Evolutionary conservation across 371 early-diverging fungal genomes (phyloP).

Genomic region (Mortierella sp.): DNA sequence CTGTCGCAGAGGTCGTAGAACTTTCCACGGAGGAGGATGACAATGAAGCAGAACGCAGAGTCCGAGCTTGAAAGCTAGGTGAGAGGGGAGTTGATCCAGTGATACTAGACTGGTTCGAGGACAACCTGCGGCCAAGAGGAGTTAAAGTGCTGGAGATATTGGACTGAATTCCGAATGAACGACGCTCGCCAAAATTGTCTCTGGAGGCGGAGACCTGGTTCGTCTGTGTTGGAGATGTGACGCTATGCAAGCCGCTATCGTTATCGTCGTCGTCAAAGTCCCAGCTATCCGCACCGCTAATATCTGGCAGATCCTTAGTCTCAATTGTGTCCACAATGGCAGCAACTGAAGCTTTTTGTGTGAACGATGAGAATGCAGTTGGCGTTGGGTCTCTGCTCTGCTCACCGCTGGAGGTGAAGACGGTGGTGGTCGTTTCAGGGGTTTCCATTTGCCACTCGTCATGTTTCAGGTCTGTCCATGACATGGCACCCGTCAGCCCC

Average conservation of each 20-base stretch:
- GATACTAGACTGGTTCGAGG: constrained; percentile 24
- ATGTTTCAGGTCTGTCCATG: constrained; percentile 41
- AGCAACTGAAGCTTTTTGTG: neutral
- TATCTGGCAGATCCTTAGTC: constrained; percentile 25
- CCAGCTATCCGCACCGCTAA: constrained; percentile 49
- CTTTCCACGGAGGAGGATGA: constrained; percentile 2
- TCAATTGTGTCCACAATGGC: neutral
- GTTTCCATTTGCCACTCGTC: constrained; percentile 26
- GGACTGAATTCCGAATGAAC: neutral
- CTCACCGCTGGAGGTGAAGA: neutral
- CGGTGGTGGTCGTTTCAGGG: neutral
- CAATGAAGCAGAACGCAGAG: neutral
- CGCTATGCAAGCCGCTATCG: constrained; percentile 2
- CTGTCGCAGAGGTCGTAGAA: neutral
- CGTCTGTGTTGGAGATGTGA: neutral
- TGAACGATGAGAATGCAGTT: neutral
- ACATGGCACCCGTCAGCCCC: constrained; percentile 16
- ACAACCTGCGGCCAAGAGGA: constrained; percentile 1
- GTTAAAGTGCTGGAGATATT: constrained; percentile 2
- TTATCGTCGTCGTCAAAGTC: constrained; percentile 40
- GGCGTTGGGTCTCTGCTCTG: neutral
- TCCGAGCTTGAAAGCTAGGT: neutral
- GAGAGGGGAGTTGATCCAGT: constrained; percentile 20
- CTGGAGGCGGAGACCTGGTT: constrained; percentile 2
- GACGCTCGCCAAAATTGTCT: constrained; percentile 8